Base-by-base conservation (phyloP, 345 rosid species). In the Luvunga scandens region DNA sequence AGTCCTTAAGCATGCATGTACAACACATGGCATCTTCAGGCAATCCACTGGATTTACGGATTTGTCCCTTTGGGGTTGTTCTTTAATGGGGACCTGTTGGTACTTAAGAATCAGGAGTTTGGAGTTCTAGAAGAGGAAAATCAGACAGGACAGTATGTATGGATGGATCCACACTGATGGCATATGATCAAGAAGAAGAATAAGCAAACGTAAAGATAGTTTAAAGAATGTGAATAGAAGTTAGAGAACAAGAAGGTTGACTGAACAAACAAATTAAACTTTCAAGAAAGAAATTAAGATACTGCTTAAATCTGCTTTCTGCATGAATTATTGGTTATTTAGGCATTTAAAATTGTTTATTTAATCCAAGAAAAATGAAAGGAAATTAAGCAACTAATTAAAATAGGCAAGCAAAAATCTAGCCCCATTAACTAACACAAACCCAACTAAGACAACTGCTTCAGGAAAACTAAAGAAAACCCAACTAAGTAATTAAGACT, bases 151-250 rank as follows among this genome's bases (percentile, higher is more conserved):
- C 27, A 55, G 48, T 57, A 22, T 19, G 13, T 8, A 45, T 55
- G 33, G 13, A 34, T 4, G n/a, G 34, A 55, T 36, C 45, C 63
- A 55, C 48, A 55, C 22, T 21, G 30, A 33, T 72, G 31, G 48
- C 48, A 72, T 34, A 45, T 42, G 59, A 69, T 16, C 31, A 69
- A 45, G 72, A 67, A 68, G 28, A 69, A 45, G 66, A 61, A 27
- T 28, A 36, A 38, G 53, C 16, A 45, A 45, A 45, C 3, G 50
- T 22, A 66, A 66, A 38, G 13, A 66, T 34, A 21, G 36, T 36
- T 95, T 92, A 91, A 87, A 82, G 50, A 61, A 60, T 60, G 16
- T n/a, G 5, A 60, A 27, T n/a, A 61, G 66, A 28, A 14, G 30
- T 9, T 66, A 24, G 3, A 38, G 71, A 7, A 28, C 3, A 14